Evolutionary conservation across 495 filamentous ascomycete species (phyloP).

Genomic region (Penicillium egyptiacum): DNA sequence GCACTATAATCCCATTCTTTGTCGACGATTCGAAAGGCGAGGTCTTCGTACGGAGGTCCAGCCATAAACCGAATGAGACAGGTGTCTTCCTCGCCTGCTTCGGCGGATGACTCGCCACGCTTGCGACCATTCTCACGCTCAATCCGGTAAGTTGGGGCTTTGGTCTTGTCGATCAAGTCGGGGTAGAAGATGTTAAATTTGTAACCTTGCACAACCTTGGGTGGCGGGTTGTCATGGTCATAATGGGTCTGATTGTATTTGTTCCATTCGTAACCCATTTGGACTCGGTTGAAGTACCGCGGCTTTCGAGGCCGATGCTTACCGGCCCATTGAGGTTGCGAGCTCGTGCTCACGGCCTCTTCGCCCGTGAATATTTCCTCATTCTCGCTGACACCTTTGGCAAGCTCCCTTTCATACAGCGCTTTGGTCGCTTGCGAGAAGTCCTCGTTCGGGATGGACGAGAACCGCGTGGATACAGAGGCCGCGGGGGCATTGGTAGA

Average conservation of each 20-base stretch:
- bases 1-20: conserved; percentile 99
- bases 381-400: conserved; percentile 85
- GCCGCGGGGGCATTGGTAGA: conserved; percentile 34
- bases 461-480: conserved; percentile 66
- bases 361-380: conserved; percentile 96
- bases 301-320: conserved; percentile 93
- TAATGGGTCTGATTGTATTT: conserved; percentile 99
- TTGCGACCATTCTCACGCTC: conserved; percentile 87
- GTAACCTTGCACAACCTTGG: conserved; percentile 97
- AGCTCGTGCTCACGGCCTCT: conserved; percentile 67
- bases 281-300: conserved; percentile 94
- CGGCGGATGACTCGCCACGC: conserved; percentile 87
- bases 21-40: conserved; percentile 97
- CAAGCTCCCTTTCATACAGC: conserved; percentile 89
- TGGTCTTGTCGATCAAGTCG: conserved; percentile 93
- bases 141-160: conserved; percentile 92
- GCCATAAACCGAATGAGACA: conserved; percentile 96
- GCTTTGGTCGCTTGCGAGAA: conserved; percentile 90
- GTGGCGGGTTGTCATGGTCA: conserved; percentile 96
- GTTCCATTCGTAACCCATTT: conserved; percentile 99
- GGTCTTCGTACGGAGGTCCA: conserved; percentile 93
- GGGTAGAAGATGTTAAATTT: conserved; percentile 99
- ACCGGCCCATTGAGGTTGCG: conserved; percentile 77
- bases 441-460: conserved; percentile 73
- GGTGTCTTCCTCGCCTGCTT: conserved; percentile 96